Evolutionary conservation across 352 stramenopile species (phyloP), one percentile per base, ranked within the genome.

Genomic region (Phytophthora quininea): DNA sequence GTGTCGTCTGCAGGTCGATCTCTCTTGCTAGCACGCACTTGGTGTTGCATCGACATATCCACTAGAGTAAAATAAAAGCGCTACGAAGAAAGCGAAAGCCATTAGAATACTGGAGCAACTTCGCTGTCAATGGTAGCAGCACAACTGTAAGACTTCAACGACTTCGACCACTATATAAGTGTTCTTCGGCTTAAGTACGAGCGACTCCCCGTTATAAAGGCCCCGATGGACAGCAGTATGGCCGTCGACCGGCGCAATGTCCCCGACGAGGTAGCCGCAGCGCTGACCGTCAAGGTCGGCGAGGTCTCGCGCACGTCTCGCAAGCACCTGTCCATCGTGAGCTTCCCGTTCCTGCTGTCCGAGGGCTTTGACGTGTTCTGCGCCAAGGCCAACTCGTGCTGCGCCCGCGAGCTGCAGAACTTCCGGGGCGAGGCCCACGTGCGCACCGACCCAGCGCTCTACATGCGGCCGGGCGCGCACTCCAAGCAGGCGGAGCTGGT

Each of bases 401-500:
- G 81, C 40, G 55, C 73, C 42, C 80, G 82, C 29, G 79, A 88
- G 59, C 67, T 92, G n/a, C 71, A 81, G 60, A 73, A 49, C 31
- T 69, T 74, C 54, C 58, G 56, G 3, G 67, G 69, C 19, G 79
- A 90, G 32, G 58, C 52, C n/a, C 75, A 89, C 48, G 72, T 92
- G 53, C 79, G 82, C 32, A 80, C 87, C 38, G 84, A 94, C 57
- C 35, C 40, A 24, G 81, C 82, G 14, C 74, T 94, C n/a, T 94
- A 94, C 76, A 92, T 94, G 65, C 77, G 77, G 3, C 86, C 86
- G 6, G 81, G 81, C 3, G 79, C 84, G 46, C 84, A 92, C 69
- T 92, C 86, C 31, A 94, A 92, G 62, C 86, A 94, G 65, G 76
- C 82, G n/a, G 86, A 92, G 59, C 77, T 92, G 50, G 84, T 94